Base-by-base conservation (phyloP, 345 rosid species). In the Kandelia obovata region DNA sequence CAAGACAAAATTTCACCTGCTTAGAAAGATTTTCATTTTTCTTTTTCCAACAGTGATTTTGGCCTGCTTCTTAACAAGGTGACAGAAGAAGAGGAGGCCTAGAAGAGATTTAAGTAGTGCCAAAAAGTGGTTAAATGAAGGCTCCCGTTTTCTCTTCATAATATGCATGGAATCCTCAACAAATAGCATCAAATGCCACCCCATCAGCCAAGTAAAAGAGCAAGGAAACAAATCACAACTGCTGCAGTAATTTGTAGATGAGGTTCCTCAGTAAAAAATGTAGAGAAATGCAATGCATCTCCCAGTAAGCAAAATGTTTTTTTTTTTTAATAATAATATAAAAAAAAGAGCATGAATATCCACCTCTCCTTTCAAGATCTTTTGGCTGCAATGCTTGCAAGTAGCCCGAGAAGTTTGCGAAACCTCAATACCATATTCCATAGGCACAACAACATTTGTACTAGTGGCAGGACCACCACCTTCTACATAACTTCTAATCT, bases 321-420 rank as follows among this genome's bases (percentile, higher is more conserved):
- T 7, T 34, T 34, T 34, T 34, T 7, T 34, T 34, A 6, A 6
- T n/a, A 7, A 1, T 7, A 7, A 31, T 31, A 4, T 4, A 31
- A 19, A 23, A 35, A n/a, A 30, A 21, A 13, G 20, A 53, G 46
- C 6, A 17, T 11, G 11, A 52, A 37, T 61, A 47, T 15, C 21
- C 77, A 93, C 98, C 94, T 91, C 88, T 78, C 91, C 98, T 82
- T 91, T 91, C 83, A 81, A 76, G 65, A 93, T 93, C 79, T 91
- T 93, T 68, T 86, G 78, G 70, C 63, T 69, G 80, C 98, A 93
- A 60, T 55, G 66, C 80, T 71, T 83, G 85, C 98, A 93, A 70
- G 85, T 80, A 8, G 97, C 94, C 69, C 94, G 92, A 79, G 98
- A 88, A 72, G 87, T 85, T 71, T 76, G 85, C 10, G 98, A 89